These are phyloP conservation scores for Bathelium albidoporum DNA, from an alignment of 495 filamentous ascomycete genomes.

Conservation along the genomic window DNA sequence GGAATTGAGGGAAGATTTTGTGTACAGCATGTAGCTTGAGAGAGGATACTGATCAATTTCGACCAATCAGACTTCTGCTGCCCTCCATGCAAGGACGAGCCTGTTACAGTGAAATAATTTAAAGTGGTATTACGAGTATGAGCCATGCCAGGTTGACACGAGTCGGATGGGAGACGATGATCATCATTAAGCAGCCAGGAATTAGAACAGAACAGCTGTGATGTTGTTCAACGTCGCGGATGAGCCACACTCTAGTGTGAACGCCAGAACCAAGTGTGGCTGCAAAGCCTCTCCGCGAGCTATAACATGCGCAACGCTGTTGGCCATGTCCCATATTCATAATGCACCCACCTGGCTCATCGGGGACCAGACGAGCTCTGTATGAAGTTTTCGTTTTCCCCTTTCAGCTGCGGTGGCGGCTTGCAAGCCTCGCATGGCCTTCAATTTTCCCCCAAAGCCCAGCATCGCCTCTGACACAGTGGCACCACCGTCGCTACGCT, in stretches of 20 bases:
- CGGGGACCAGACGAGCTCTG: conserved; percentile 20
- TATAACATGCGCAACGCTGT: not conserved
- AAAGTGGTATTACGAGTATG: too few relatives aligned
- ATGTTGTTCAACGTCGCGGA: not conserved
- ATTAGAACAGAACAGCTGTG: conserved; percentile 1
- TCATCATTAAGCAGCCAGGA: not conserved
- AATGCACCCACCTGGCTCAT: conserved; percentile 16
- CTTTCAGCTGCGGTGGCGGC: conserved; percentile 4
- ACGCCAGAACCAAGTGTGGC: too few relatives aligned
- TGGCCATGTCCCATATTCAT: not conserved
- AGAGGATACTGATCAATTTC: too few relatives aligned
- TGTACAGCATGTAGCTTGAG: too few relatives aligned
- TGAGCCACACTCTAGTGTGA: not conserved
- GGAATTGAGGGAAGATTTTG: too few relatives aligned
- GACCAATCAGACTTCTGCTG: too few relatives aligned
- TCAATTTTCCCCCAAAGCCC: conserved; percentile 7
- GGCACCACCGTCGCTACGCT: not conserved
- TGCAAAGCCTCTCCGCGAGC: not conserved
- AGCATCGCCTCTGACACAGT: conserved; percentile 8
- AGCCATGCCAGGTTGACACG: too few relatives aligned
- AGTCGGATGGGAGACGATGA: too few relatives aligned
- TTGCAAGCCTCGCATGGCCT: not conserved
- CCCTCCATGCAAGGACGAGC: too few relatives aligned
- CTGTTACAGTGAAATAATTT: too few relatives aligned
- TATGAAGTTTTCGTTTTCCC: conserved; percentile 28